phyloP scores from a whole-genome alignment of 352 stramenopile species.

The Globisporangium emineosum region DNA sequence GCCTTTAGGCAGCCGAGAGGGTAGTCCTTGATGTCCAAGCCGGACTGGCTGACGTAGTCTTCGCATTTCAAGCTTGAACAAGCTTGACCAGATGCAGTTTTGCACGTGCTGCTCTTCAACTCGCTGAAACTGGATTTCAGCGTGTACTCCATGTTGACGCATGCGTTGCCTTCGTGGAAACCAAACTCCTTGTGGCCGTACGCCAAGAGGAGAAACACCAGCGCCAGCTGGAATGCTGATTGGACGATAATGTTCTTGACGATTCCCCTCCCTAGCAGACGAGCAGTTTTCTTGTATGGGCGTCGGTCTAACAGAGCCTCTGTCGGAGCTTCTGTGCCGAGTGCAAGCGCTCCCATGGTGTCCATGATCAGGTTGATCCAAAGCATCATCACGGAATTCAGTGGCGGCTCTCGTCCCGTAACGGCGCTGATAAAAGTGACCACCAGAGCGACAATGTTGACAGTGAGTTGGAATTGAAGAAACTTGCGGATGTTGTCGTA shows the following conservation, averaged over 20 bases:
- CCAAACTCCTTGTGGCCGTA: slow-evolving; percentile 60
- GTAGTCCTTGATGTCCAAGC: slow-evolving; percentile 34
- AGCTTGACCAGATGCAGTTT: slow-evolving; percentile 37
- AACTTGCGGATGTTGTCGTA: slow-evolving; percentile 88
- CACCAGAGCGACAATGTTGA: slow-evolving; percentile 80
- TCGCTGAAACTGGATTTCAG: slow-evolving; percentile 50
- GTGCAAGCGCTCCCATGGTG: slow-evolving; percentile 69
- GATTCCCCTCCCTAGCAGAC: slow-evolving; percentile 55
- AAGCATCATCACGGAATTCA: slow-evolving; percentile 88
- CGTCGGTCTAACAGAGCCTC: slow-evolving; percentile 59
- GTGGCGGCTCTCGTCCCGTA: slow-evolving; percentile 70
- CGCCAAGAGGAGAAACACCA: slow-evolving; percentile 80
- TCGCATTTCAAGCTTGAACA: slow-evolving; percentile 54
- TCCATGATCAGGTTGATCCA: slow-evolving; percentile 90
- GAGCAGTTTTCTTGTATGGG: slow-evolving; percentile 70
- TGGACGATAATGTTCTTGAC: slow-evolving; percentile 79
- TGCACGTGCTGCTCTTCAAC: slow-evolving; percentile 36
- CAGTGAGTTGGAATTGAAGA: slow-evolving; percentile 79
- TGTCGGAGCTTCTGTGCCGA: slow-evolving; percentile 69
- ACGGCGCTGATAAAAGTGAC: slow-evolving; percentile 83
- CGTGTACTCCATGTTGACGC: slow-evolving; percentile 35
- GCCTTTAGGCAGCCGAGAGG: slow-evolving; percentile 46
- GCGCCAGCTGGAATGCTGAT: slow-evolving; percentile 69
- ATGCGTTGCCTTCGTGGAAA: slow-evolving; percentile 57
- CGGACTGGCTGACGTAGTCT: slow-evolving; percentile 48